Percentiles rank a stretch among this genome's conserved stretches.
Evolutionary conservation across 2,329 filamentous ascomycete species (phyloP).

Genomic region (Penicillium sclerotigenum): DNA sequence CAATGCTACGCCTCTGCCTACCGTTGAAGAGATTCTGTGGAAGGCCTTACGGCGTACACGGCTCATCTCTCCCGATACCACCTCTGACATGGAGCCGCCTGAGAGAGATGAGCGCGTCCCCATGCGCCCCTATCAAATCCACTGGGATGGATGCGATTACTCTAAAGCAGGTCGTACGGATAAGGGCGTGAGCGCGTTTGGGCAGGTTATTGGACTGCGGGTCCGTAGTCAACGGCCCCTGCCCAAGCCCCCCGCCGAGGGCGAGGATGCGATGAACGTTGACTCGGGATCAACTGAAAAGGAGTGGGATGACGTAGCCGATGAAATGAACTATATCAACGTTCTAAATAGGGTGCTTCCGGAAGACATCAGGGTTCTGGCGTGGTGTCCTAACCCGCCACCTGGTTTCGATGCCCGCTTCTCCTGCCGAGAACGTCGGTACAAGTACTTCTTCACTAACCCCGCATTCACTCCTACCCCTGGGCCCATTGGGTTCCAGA

Average conservation of each 20-base stretch:
- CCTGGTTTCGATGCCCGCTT: slow-evolving; percentile 84
- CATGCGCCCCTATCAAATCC: slow-evolving; percentile 50
- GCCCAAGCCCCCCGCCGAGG: slow-evolving; percentile 15
- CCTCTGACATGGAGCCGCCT: slow-evolving; percentile 35
- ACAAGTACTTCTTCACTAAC: slow-evolving; percentile 97
- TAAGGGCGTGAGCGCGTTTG: slow-evolving; percentile 90
- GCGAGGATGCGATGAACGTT: slow-evolving; percentile 28
- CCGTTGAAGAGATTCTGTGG: slow-evolving; percentile 92
- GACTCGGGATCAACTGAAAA: slow-evolving; percentile 37
- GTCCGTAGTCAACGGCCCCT: slow-evolving; percentile 76
- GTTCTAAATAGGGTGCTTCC: slow-evolving; percentile 85
- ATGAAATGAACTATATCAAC: slow-evolving; percentile 81
- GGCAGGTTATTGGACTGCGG: slow-evolving; percentile 82
- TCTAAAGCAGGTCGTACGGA: slow-evolving; percentile 95
- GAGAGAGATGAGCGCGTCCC: slow-evolving; percentile 44
- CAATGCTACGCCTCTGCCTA: slow-evolving; percentile 66
- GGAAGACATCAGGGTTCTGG: slow-evolving; percentile 81
- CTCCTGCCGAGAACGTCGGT: slow-evolving; percentile 84
- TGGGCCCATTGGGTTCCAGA: slow-evolving; percentile 49
- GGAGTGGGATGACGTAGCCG: slow-evolving; percentile 63
- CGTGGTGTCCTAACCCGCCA: slow-evolving; percentile 85
- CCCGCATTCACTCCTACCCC: slow-evolving; percentile 75
- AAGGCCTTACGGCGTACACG: slow-evolving; percentile 79
- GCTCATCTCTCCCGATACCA: slow-evolving; percentile 70
- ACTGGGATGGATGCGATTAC: slow-evolving; percentile 84